phyloP scores from a whole-genome alignment of 176 grass and related monocot species.

The Aegilops speltoides region DNA sequence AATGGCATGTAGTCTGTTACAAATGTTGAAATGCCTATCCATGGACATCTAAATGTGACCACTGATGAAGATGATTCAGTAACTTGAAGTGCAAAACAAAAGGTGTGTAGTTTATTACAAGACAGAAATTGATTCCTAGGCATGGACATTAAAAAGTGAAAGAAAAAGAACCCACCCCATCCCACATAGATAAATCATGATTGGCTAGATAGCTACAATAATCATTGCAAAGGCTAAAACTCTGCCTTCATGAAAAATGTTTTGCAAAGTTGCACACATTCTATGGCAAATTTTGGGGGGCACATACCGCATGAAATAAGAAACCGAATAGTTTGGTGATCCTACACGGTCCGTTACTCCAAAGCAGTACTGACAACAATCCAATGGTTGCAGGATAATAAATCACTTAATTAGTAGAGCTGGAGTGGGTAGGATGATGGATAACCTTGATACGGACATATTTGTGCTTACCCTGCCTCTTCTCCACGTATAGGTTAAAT shows the following conservation, averaged over 20 bases:
- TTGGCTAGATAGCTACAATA: neutral
- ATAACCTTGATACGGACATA: neutral
- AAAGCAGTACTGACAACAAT: conserved; percentile 8
- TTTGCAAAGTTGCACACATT: conserved; percentile 19
- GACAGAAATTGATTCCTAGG: neutral
- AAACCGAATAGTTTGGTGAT: neutral
- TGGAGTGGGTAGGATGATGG: neutral
- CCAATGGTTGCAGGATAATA: neutral
- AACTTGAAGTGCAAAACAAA: neutral
- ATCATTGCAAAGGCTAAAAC: neutral
- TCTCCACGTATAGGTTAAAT: neutral
- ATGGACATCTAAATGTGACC: conserved; percentile 5
- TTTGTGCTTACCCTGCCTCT: neutral
- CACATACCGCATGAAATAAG: neutral
- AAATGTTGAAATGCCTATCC: neutral
- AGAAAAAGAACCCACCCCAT: neutral
- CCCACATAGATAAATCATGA: neutral
- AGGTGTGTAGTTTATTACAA: neutral
- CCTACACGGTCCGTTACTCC: neutral
- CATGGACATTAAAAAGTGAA: conserved; percentile 8
- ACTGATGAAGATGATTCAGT: neutral
- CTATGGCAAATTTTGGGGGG: neutral
- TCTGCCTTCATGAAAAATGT: neutral
- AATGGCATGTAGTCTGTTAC: neutral
- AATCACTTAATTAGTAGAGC: neutral